phyloP scores from a whole-genome alignment of 1,139 yeast genomes.

The Yamadazyma conglobata region DNA sequence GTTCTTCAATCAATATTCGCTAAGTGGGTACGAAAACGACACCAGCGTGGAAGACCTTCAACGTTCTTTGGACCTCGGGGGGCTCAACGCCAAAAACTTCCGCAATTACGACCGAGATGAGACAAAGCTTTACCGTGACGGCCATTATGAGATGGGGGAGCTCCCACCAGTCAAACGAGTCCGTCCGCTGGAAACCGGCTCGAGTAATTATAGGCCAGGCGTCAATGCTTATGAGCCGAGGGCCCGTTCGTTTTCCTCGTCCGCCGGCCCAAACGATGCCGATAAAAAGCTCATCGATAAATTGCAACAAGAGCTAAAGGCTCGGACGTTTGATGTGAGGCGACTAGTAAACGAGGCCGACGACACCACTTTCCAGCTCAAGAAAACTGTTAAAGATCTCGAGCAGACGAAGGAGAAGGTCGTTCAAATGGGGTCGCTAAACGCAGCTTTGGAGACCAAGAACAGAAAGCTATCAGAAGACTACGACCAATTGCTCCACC shows the following conservation, averaged over 20 bases:
- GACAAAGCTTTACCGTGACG: slow-evolving; percentile 9
- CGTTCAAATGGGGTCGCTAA: neutral
- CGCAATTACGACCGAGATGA: slow-evolving; percentile 1
- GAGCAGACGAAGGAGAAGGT: neutral
- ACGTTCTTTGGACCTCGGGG: slow-evolving; percentile 6
- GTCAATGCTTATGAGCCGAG: neutral
- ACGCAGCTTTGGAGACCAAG: neutral
- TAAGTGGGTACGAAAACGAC: slow-evolving; percentile 10
- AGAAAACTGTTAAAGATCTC: slow-evolving; percentile 1
- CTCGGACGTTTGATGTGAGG: slow-evolving; percentile 3
- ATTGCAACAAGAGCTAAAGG: slow-evolving; percentile 1
- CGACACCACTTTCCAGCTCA: slow-evolving; percentile 3
- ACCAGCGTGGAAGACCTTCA: slow-evolving; percentile 8
- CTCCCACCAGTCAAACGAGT: neutral
- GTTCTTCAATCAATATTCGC: slow-evolving; percentile 13
- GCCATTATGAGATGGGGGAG: slow-evolving; percentile 6
- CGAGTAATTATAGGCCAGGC: neutral
- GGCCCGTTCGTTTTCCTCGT: neutral
- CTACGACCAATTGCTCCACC: neutral
- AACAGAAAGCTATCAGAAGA: slow-evolving; percentile 1
- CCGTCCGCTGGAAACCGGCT: too few relatives aligned
- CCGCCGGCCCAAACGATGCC: neutral
- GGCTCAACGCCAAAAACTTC: slow-evolving; percentile 5
- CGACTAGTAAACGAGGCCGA: slow-evolving; percentile 4
- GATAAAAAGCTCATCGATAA: neutral